Evolutionary conservation across 345 rosid species (phyloP).

Genomic region (Firmiana major): DNA sequence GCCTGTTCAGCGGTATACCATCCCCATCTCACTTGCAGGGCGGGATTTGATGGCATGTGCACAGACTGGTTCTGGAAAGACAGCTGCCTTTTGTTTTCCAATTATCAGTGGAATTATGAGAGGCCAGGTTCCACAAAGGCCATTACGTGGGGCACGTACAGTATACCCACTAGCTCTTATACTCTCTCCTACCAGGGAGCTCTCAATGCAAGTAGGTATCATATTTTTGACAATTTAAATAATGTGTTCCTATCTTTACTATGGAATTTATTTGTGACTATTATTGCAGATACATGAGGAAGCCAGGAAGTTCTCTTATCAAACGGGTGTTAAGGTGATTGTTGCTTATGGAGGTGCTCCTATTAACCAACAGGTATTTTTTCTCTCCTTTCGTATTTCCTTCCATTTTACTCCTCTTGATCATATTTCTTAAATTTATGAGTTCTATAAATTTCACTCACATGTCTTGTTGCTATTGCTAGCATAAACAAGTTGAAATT

Average conservation of each 20-base stretch:
- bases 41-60: conserved; percentile 99
- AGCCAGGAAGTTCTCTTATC: conserved; percentile 88
- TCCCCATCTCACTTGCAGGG: conserved; percentile 76
- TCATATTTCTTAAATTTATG: neutral
- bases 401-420: neutral
- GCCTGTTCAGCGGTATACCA: conserved; percentile 86
- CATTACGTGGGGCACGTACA: conserved; percentile 68
- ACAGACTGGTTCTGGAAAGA: conserved; percentile 97
- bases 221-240: neutral
- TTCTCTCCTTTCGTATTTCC: neutral
- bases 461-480: neutral
- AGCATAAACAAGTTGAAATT: neutral
- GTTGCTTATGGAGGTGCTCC: conserved; percentile 99
- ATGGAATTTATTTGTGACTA: neutral
- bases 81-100: conserved; percentile 96
- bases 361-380: conserved; percentile 72
- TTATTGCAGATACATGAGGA: conserved; percentile 85
- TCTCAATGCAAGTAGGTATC: conserved; percentile 74
- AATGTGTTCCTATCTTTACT: neutral
- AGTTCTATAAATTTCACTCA: neutral
- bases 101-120: conserved; percentile 86
- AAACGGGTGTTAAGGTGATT: conserved; percentile 92
- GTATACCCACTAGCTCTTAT: conserved; percentile 89
- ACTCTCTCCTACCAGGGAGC: conserved; percentile 94
- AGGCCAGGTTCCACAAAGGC: conserved; percentile 59